A percentile compares a stretch with the other conserved stretches of the same genome.
phyloP scores from a whole-genome alignment of 768 basidiomycete genomes.

The Tricholoma sp. region DNA sequence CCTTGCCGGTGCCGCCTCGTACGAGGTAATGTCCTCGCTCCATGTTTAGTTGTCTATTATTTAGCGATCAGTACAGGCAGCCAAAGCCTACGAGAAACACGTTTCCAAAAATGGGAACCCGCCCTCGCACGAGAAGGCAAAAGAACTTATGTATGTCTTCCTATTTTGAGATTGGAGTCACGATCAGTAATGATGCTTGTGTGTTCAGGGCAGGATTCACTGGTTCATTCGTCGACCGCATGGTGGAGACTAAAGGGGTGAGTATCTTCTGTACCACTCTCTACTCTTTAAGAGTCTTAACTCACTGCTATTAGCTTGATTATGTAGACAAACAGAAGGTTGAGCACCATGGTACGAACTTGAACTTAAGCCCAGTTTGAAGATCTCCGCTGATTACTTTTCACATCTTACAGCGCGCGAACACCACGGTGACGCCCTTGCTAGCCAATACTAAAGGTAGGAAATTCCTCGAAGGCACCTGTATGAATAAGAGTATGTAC shows the following conservation, averaged over 20 bases:
- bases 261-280: conserved; percentile 2
- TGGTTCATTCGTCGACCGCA: conserved; percentile 47
- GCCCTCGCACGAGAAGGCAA: conserved; percentile 46
- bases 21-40: conserved; percentile 36
- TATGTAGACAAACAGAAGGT: conserved; percentile 22
- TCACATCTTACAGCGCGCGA: conserved; percentile 1
- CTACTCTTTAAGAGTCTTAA: too few species aligned
- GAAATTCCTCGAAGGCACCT: not conserved
- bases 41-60: not conserved
- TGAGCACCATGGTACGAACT: conserved; percentile 19
- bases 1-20: conserved; percentile 62
- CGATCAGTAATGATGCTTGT: not conserved
- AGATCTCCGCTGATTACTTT: not conserved
- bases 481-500: too few species aligned
- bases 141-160: conserved; percentile 42
- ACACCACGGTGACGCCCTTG: not conserved
- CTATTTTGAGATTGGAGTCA: not conserved
- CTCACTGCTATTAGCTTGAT: conserved; percentile 22
- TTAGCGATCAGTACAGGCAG: conserved; percentile 35
- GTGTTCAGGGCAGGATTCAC: conserved; percentile 41
- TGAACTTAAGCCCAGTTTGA: not conserved
- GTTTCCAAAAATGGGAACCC: conserved; percentile 42
- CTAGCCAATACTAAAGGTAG: not conserved
- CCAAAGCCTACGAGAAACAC: conserved; percentile 61
- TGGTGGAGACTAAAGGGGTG: conserved; percentile 54